Conservation (phyloP, 192 early-diverging fungal genomes). For the Umbelopsis sp. region DNA sequence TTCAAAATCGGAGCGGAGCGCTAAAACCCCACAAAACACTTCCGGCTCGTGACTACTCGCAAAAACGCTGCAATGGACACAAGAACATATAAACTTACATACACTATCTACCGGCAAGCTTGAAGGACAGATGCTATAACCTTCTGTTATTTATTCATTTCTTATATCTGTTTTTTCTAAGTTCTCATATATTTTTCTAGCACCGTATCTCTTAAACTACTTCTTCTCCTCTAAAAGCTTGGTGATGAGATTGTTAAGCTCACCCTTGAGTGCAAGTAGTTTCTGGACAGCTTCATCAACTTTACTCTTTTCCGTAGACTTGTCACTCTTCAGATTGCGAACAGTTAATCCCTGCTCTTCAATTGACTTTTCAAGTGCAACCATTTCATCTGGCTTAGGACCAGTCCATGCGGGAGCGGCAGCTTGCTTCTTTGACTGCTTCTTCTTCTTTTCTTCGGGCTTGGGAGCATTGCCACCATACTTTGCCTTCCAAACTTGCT, state of each 20-base stretch:
- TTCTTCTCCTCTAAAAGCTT: constrained; percentile 46
- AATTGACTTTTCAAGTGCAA: constrained; percentile 57
- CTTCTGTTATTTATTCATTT: too few relatives aligned
- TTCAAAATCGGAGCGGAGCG: background rate
- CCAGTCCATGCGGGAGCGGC: constrained; percentile 44
- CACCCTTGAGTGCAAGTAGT: constrained; percentile 48
- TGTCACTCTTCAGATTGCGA: constrained; percentile 59
- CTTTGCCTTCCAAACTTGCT: constrained; percentile 73
- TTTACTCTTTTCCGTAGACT: constrained; percentile 46
- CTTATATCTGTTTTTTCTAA: too few relatives aligned
- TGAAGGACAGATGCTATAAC: too few relatives aligned
- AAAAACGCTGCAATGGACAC: too few relatives aligned
- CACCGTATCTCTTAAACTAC: too few relatives aligned
- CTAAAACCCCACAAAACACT: constrained; percentile 8
- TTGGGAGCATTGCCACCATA: constrained; percentile 71
- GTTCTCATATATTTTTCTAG: too few relatives aligned
- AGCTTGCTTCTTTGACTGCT: constrained; percentile 35
- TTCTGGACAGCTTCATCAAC: constrained; percentile 46
- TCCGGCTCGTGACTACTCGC: constrained; percentile 2
- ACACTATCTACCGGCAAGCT: too few relatives aligned
- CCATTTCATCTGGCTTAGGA: constrained; percentile 50
- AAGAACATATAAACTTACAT: too few relatives aligned
- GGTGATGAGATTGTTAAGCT: constrained; percentile 45
- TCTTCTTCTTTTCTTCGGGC: constrained; percentile 35
- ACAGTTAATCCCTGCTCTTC: constrained; percentile 60